These are phyloP conservation scores for Emergomyces orientalis DNA, from an alignment of 2,329 filamentous ascomycete genomes.

Conservation along the genomic window DNA sequence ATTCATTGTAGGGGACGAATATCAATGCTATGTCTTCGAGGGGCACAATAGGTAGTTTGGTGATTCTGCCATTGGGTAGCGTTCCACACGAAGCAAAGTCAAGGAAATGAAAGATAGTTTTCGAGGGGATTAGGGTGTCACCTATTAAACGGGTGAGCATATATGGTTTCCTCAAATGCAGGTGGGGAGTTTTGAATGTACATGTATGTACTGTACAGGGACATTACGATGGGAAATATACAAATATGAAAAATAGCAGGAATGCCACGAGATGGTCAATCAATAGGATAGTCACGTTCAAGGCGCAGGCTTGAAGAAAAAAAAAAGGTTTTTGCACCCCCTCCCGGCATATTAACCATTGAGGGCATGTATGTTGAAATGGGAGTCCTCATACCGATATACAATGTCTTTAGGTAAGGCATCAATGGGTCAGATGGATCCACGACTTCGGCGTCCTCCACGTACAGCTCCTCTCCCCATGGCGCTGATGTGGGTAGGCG, in stretches of 20 bases:
- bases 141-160: constrained; percentile 13
- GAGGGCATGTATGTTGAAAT: background rate
- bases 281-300: background rate
- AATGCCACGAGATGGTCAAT: background rate
- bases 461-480: background rate
- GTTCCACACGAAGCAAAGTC: constrained; percentile 10
- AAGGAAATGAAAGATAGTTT: constrained; percentile 19
- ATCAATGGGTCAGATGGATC: background rate
- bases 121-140: constrained; percentile 23
- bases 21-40: constrained; percentile 10
- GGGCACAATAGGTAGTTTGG: constrained; percentile 8
- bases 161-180: background rate
- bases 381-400: background rate
- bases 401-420: background rate
- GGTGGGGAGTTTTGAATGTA: background rate
- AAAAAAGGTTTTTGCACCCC: background rate
- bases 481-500: background rate
- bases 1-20: constrained; percentile 5
- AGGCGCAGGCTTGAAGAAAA: background rate
- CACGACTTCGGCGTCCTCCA: no score
- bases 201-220: background rate
- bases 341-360: background rate
- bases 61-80: constrained; percentile 18
- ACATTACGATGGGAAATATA: background rate
- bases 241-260: no score